Evolutionary conservation across 805 yeast species (phyloP).

Genomic region (Metschnikowia cerradonensis): DNA sequence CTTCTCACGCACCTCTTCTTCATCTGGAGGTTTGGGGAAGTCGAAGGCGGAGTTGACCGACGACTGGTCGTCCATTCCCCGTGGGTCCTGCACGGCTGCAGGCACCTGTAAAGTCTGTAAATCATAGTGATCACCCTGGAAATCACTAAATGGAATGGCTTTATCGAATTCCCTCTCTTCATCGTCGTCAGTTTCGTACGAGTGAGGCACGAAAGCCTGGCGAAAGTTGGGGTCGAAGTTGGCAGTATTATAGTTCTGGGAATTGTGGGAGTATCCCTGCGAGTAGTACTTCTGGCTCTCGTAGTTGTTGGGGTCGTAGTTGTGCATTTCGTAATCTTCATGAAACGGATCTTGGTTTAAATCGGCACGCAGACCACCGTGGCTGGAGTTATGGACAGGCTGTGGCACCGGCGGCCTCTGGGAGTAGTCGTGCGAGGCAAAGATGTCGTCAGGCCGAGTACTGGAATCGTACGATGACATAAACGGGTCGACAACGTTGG

Average conservation of each 20-base stretch:
- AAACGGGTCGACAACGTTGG: slow-evolving; percentile 10
- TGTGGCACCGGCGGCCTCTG: slow-evolving; percentile 7
- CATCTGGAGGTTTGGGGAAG: slow-evolving; percentile 31
- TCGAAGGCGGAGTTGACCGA: slow-evolving; percentile 27
- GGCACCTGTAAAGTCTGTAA: slow-evolving; percentile 30
- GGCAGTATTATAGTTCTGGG: neutral
- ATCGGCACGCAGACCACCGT: slow-evolving; percentile 1
- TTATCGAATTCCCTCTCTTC: slow-evolving; percentile 40
- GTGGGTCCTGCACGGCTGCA: slow-evolving; percentile 13
- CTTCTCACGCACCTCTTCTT: slow-evolving; percentile 29
- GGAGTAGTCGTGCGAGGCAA: slow-evolving; percentile 9
- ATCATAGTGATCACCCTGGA: slow-evolving; percentile 42
- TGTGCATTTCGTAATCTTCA: slow-evolving; percentile 25
- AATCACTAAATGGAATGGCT: slow-evolving; percentile 34
- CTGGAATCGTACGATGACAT: slow-evolving; percentile 15
- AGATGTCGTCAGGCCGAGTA: slow-evolving; percentile 14
- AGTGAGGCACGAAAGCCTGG: slow-evolving; percentile 43
- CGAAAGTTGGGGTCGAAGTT: slow-evolving; percentile 17
- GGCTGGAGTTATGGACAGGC: slow-evolving; percentile 7
- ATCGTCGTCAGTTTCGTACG: slow-evolving; percentile 35
- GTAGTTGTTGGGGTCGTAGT: slow-evolving; percentile 9
- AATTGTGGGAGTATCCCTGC: slow-evolving; percentile 9
- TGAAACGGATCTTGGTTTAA: slow-evolving; percentile 20
- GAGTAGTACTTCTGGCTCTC: slow-evolving; percentile 1
- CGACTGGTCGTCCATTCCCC: slow-evolving; percentile 13